Evolutionary conservation across 169 alveolate species (phyloP), one percentile per base, ranked within the genome.

Genomic region (Cryptosporidium ubiquitum): DNA sequence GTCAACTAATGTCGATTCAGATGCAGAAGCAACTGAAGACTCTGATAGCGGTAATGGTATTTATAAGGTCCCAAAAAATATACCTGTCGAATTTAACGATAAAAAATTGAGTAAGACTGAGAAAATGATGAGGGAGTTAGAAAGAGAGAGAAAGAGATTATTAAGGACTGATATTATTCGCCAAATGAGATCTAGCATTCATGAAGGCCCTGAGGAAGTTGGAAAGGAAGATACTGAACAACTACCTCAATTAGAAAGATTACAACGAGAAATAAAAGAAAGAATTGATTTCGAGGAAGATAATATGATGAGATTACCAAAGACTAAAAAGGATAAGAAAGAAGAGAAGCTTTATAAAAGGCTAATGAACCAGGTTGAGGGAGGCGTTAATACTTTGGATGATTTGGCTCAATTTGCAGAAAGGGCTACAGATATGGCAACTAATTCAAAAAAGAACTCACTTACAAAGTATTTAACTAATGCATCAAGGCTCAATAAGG

Each of bases 41-140:
- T 70, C 40, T 2, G 51, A 66, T n/a, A 29, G 35, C n/a, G 35
- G 52, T 61, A 31, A 75, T 85, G 93, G 75, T 84, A 23, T 86
- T 85, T 47, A 89, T 49, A 40, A 70, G 84, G 69, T 86, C 85
- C 84, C 93, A 84, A 89, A 92, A 73, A 84, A 84, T 92, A 12
- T 89, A 64, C 92, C 93, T 42, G 84, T 73, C 55, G 91, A 92
- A 84, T 92, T 92, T 84, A 75, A 52, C 84, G 75, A 92, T 68
- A 74, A 86, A 86, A 86, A 89, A 70, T 74, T 92, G 79, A 73
- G 86, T 69, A 84, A 85, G 91, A 66, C 58, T 66, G 79, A 86
- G 68, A 92, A 85, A 73, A 92, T 69, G 85, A 91, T 84, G 92
- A 92, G 26, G 79, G 73, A 58, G 52, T 52, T 69, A 16, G 79